phyloP scores from a whole-genome alignment of 2,329 filamentous ascomycete genomes.

The Penicillium capsulatum region DNA sequence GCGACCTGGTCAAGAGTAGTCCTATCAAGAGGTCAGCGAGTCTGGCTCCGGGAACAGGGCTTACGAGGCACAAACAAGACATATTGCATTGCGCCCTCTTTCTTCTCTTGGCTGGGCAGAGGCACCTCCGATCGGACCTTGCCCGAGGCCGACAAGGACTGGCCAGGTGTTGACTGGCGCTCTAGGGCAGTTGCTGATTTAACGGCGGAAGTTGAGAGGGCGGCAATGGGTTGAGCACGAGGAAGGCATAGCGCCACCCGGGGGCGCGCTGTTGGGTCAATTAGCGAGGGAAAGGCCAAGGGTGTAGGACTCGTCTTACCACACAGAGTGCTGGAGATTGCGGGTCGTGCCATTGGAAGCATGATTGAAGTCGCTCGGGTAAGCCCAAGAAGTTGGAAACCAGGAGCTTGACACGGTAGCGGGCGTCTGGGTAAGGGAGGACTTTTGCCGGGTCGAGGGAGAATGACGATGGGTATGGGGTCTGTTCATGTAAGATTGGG shows the following conservation, averaged over 20 bases:
- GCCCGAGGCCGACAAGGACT: slow-evolving; percentile 40
- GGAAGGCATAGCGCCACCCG: slow-evolving; percentile 28
- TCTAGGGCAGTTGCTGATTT: slow-evolving; percentile 43
- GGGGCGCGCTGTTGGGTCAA: slow-evolving; percentile 25
- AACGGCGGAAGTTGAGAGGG: slow-evolving; percentile 42
- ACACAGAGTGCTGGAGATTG: slow-evolving; percentile 25
- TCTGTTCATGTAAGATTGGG: slow-evolving; percentile 1
- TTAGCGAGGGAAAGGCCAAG: slow-evolving; percentile 16
- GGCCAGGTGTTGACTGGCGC: slow-evolving; percentile 30
- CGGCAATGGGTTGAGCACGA: slow-evolving; percentile 36
- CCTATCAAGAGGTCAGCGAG: slow-evolving; percentile 22
- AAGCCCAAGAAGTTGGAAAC: slow-evolving; percentile 1
- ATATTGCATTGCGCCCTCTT: slow-evolving; percentile 51
- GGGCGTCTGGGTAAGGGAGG: slow-evolving; percentile 19
- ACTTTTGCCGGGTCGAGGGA: slow-evolving; percentile 19
- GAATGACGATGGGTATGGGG: slow-evolving; percentile 14
- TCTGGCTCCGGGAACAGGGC: neutral
- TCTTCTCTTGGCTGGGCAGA: slow-evolving; percentile 48
- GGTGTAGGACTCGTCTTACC: slow-evolving; percentile 16
- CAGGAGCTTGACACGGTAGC: slow-evolving; percentile 15
- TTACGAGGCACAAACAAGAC: slow-evolving; percentile 39
- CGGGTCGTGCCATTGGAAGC: slow-evolving; percentile 27
- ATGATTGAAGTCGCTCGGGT: slow-evolving; percentile 15
- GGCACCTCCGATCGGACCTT: slow-evolving; percentile 47
- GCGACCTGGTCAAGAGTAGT: slow-evolving; percentile 64